A percentile compares a stretch with the other conserved stretches of the same genome.
These are phyloP conservation scores for Rosellinia necatrix DNA, from an alignment of 2,329 filamentous ascomycete species.

Conservation along the genomic window DNA sequence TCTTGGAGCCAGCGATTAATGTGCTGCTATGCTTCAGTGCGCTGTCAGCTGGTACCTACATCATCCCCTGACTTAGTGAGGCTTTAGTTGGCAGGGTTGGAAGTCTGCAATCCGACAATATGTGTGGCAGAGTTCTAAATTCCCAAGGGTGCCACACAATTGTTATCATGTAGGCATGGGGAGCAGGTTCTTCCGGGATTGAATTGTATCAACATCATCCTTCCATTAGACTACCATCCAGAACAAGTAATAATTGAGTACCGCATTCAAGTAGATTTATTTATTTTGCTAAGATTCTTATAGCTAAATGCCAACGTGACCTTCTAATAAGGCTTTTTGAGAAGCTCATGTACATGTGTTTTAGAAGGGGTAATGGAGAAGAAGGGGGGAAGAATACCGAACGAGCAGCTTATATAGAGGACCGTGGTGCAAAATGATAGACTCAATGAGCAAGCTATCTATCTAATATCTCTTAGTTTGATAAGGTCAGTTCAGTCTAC, in stretches of 20 bases:
- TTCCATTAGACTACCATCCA: conserved; percentile 21
- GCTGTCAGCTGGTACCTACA: neutral
- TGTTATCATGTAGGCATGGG: neutral
- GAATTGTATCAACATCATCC: conserved; percentile 25
- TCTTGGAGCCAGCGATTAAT: neutral
- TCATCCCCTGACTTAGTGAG: conserved; percentile 12
- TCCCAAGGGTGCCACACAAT: neutral
- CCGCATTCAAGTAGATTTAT: conserved; percentile 1
- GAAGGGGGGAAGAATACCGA: no score
- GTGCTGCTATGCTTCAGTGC: neutral
- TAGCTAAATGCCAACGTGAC: neutral
- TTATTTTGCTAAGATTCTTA: neutral
- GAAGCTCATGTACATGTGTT: no score
- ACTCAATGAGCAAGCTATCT: no score
- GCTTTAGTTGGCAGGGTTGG: conserved; percentile 14
- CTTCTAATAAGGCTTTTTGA: neutral
- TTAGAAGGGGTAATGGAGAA: no score
- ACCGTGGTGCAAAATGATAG: no score
- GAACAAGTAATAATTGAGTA: conserved; percentile 25
- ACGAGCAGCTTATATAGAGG: no score
- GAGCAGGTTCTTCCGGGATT: conserved; percentile 9
- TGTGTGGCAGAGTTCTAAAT: neutral
- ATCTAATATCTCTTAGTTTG: no score
- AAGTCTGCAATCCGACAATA: neutral
- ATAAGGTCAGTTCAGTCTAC: no score